Evolutionary conservation across 768 basidiomycete species (phyloP), one percentile per base, ranked within the genome.

Genomic region (Myochromella boudieri): DNA sequence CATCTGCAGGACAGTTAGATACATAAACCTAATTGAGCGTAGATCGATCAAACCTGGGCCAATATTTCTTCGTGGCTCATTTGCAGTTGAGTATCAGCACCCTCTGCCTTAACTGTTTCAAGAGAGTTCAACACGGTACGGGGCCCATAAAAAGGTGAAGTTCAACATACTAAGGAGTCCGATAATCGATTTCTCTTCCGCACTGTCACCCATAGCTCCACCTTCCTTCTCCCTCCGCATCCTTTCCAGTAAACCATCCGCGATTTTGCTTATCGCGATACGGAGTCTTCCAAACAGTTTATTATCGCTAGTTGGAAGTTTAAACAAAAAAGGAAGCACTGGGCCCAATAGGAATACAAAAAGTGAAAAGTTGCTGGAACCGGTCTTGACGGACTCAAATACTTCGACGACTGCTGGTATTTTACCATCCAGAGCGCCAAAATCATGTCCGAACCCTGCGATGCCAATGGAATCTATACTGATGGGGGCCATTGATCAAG

Each of bases 391-490:
- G 17, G 46, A 15, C 12, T 72, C 69, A 22, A 78, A 75, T 1
- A 67, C 63, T 4, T 71, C 64, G 2, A 68, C 63, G 14, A 81
- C 67, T 2, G 65, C 51, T 3, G 75, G 66, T 22, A 58, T 59
- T 44, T 75, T 69, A 4, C 80, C 80, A 11, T 77, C 71, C 4
- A 83, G 66, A 0, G 76, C 60, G 11, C 72, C 71, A 50, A 84
- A 84, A 54, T 81, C 67, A 52, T 83, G 75, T 4, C 76, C 75
- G 46, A 83, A 84, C 0, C 80, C 79, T 6, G 78, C 79, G 26
- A 82, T 76, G 11, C 82, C 80, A 41, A 84, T 68, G 1, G 68
- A 72, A 53, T 84, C 82, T 3, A 84, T 64, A 9, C 80, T 81
- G 37, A n/a, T 12, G 15, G 36, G 22, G 25, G 1, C 27, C 21